phyloP scores from a whole-genome alignment of 352 stramenopile species.

The Globisporangium canariense region DNA sequence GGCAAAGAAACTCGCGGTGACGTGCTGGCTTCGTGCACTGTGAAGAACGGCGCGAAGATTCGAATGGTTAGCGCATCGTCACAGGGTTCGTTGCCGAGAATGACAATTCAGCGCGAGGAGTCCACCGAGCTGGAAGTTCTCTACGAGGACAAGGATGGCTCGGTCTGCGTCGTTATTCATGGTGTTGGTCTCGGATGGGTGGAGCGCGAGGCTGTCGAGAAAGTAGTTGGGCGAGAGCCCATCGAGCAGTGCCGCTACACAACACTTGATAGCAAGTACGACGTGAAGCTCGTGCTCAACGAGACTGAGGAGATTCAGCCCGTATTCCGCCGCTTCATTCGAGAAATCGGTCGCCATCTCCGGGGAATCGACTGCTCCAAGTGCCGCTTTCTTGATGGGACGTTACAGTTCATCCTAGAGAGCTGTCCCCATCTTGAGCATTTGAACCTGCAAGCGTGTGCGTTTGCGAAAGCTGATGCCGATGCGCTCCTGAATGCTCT shows the following conservation, averaged over 20 bases:
- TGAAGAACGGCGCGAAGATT: neutral
- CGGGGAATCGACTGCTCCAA: slow-evolving; percentile 1
- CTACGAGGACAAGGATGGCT: neutral
- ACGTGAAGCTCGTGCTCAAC: neutral
- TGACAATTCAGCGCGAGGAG: neutral
- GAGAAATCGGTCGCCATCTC: neutral
- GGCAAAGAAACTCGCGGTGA: neutral
- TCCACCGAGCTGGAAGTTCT: slow-evolving; percentile 3
- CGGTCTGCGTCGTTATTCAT: slow-evolving; percentile 5
- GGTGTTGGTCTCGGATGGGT: slow-evolving; percentile 1
- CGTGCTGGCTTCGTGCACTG: neutral
- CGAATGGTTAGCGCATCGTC: neutral
- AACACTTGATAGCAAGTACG: neutral
- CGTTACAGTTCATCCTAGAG: neutral
- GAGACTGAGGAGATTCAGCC: neutral
- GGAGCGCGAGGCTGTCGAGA: neutral
- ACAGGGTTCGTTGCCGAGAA: neutral
- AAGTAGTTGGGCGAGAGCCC: slow-evolving; percentile 1
- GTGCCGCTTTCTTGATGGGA: neutral
- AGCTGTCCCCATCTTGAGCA: neutral
- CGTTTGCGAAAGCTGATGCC: neutral
- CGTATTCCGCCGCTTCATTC: neutral
- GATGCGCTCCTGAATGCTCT: neutral
- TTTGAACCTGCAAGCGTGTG: slow-evolving; percentile 2
- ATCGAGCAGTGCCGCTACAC: neutral